Conservation (phyloP, 306 rosid species). For the Castanopsis chinensis region DNA sequence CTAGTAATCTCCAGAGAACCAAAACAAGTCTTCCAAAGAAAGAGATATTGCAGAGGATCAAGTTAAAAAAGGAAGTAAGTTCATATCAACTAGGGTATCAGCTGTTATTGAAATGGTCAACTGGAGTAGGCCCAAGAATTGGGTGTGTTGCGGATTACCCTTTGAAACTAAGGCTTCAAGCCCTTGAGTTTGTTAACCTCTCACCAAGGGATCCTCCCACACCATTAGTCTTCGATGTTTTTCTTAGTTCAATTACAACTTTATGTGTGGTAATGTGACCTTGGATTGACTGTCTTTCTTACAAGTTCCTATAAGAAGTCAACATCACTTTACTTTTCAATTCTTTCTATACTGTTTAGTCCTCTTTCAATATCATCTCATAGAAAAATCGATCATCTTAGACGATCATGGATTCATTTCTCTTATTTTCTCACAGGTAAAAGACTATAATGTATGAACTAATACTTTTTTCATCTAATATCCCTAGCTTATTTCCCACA, state of each 20-base stretch:
- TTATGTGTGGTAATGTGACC: conserved; percentile 26
- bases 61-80: conserved; percentile 19
- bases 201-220: neutral
- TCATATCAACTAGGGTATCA: conserved; percentile 20
- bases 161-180: conserved; percentile 17
- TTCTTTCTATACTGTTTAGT: neutral
- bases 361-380: neutral
- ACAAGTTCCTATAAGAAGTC: neutral
- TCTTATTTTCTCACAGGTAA: neutral
- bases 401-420: neutral
- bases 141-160: conserved; percentile 30
- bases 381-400: neutral
- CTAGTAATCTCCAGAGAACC: conserved; percentile 7
- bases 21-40: neutral
- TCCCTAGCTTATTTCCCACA: too few relatives aligned
- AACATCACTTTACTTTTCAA: neutral
- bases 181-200: conserved; percentile 21
- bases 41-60: conserved; percentile 24
- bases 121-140: conserved; percentile 27
- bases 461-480: neutral
- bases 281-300: neutral
- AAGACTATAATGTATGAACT: neutral
- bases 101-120: conserved; percentile 20
- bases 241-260: neutral
- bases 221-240: neutral